Conservation (phyloP, 805 yeast genomes). For the Schwanniomyces polymorphus region DNA sequence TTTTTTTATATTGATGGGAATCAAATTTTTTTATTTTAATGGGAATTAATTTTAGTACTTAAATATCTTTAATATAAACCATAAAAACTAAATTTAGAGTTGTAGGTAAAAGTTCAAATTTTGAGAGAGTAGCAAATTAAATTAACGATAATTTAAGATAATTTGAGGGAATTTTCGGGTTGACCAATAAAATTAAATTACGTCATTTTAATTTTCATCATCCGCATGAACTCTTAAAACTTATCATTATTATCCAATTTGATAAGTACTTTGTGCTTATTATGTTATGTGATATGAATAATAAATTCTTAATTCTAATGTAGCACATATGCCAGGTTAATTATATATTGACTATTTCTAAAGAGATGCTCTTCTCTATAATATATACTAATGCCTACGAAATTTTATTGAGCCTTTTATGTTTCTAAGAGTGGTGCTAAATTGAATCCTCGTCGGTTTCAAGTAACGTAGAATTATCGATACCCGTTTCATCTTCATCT, state of each 20-base stretch:
- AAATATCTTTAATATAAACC: slow-evolving; percentile 1
- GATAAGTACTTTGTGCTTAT: neutral
- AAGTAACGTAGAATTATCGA: neutral
- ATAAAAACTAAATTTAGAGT: neutral
- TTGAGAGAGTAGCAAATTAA: neutral
- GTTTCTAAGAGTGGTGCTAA: neutral
- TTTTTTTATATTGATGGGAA: slow-evolving; percentile 15
- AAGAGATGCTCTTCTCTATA: neutral
- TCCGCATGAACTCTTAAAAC: no score
- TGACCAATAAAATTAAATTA: neutral
- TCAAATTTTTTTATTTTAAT: slow-evolving; percentile 7
- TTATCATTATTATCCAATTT: no score
- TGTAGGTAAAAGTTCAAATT: no score
- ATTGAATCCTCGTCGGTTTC: neutral
- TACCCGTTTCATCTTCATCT: slow-evolving; percentile 14
- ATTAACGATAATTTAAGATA: neutral
- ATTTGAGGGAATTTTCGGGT: neutral
- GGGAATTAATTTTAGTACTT: slow-evolving; percentile 6
- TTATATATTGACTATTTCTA: no score
- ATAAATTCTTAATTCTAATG: neutral
- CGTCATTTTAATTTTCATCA: neutral
- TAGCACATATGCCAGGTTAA: no score
- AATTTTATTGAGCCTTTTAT: neutral
- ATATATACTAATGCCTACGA: neutral
- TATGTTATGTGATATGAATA: neutral